These are phyloP conservation scores for Lactarius vividus DNA, from an alignment of 768 basidiomycete genomes.

Conservation along the genomic window DNA sequence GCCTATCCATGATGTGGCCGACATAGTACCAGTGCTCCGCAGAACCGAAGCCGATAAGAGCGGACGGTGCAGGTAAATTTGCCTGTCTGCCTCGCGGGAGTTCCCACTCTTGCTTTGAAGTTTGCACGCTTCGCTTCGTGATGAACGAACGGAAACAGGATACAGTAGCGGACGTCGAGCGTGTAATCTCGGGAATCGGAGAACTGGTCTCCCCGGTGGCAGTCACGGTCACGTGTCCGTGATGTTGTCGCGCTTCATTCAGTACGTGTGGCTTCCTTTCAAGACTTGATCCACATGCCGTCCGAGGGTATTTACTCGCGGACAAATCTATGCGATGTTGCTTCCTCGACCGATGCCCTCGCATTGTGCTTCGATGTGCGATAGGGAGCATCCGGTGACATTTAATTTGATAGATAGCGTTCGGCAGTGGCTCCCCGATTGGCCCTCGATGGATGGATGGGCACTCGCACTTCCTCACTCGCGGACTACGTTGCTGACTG, in stretches of 20 bases:
- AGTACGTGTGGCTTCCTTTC: background rate
- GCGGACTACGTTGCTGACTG: background rate
- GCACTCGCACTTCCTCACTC: background rate
- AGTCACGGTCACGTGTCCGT: background rate
- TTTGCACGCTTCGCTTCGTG: background rate
- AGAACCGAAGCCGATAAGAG: background rate
- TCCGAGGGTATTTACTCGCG: background rate
- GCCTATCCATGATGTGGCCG: background rate
- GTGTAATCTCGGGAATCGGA: background rate
- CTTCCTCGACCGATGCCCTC: background rate
- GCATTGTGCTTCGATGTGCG: background rate
- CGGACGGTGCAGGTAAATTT: background rate
- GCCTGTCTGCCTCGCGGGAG: background rate
- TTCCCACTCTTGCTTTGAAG: background rate
- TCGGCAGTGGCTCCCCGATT: background rate
- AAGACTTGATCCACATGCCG: conserved; percentile 5
- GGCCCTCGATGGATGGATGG: background rate
- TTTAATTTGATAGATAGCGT: background rate
- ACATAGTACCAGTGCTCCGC: background rate
- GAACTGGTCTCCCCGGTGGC: background rate
- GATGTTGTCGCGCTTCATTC: background rate
- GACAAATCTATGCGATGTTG: background rate
- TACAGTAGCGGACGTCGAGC: background rate
- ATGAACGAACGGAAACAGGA: background rate
- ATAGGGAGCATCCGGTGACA: background rate